Percentiles rank a stretch among this genome's conserved stretches.
Conservation (phyloP, 2,329 filamentous ascomycete genomes). For the Bipolaris cookei region DNA sequence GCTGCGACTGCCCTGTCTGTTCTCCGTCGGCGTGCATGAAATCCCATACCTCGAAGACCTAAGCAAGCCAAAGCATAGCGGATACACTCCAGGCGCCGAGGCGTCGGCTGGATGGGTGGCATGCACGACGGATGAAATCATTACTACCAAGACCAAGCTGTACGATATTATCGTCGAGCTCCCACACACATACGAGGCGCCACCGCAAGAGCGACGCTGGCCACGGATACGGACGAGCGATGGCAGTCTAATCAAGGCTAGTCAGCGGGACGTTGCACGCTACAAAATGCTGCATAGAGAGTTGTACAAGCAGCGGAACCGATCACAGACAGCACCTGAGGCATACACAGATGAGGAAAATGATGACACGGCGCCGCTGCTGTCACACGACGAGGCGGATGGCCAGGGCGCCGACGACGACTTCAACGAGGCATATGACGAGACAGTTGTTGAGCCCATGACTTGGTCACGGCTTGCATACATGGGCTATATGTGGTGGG, state of each 20-base stretch:
- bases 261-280: slow-evolving; percentile 85
- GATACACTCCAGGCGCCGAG: slow-evolving; percentile 52
- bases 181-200: slow-evolving; percentile 67
- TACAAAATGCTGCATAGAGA: slow-evolving; percentile 55
- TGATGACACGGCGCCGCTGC: slow-evolving; percentile 31
- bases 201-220: slow-evolving; percentile 66
- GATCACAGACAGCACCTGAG: slow-evolving; percentile 30
- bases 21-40: slow-evolving; percentile 91
- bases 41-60: slow-evolving; percentile 77
- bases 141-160: slow-evolving; percentile 82
- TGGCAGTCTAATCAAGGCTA: slow-evolving; percentile 75
- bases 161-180: slow-evolving; percentile 91
- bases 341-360: slow-evolving; percentile 32
- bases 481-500: slow-evolving; percentile 89
- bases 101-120: slow-evolving; percentile 78
- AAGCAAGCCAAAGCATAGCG: slow-evolving; percentile 47
- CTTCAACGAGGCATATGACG: slow-evolving; percentile 46
- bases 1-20: slow-evolving; percentile 77
- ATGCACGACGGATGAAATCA: slow-evolving; percentile 92
- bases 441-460: slow-evolving; percentile 60
- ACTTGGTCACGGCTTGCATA: slow-evolving; percentile 78
- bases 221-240: slow-evolving; percentile 72
- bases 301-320: slow-evolving; percentile 41
- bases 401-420: slow-evolving; percentile 40
- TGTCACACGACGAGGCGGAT: slow-evolving; percentile 34